phyloP scores from a whole-genome alignment of 2,329 filamentous ascomycete species.

The Pseudopyrenochaeta lycopersici region DNA sequence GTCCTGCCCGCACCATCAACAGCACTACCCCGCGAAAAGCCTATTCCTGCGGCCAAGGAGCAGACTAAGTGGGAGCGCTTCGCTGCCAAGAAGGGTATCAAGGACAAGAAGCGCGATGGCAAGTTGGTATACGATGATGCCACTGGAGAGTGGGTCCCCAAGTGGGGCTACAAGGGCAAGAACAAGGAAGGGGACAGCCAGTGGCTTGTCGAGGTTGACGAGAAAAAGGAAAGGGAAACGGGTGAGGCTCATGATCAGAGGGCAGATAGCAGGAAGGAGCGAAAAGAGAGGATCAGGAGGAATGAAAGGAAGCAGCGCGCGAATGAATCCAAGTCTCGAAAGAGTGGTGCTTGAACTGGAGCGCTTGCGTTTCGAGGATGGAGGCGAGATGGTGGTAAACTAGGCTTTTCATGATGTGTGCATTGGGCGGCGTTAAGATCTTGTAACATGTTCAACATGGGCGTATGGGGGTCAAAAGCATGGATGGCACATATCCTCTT shows the following conservation, averaged over 20 bases:
- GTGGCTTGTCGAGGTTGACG: slow-evolving; percentile 92
- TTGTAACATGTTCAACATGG: slow-evolving; percentile 22
- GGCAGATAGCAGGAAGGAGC: slow-evolving; percentile 68
- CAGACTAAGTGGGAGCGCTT: slow-evolving; percentile 97
- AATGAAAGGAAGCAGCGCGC: slow-evolving; percentile 55
- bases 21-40: slow-evolving; percentile 87
- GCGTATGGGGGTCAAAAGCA: slow-evolving; percentile 12
- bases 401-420: slow-evolving; percentile 31
- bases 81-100: slow-evolving; percentile 96
- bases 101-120: slow-evolving; percentile 82
- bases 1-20: slow-evolving; percentile 76
- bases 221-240: slow-evolving; percentile 71
- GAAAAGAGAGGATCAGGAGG: slow-evolving; percentile 56
- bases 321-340: slow-evolving; percentile 74
- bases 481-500: slow-evolving; percentile 2
- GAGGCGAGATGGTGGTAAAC: slow-evolving; percentile 9
- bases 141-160: slow-evolving; percentile 86
- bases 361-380: slow-evolving; percentile 9
- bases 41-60: slow-evolving; percentile 80
- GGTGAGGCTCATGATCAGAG: slow-evolving; percentile 67
- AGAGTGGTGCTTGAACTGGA: slow-evolving; percentile 45
- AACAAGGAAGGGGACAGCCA: slow-evolving; percentile 85
- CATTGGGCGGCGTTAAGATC: slow-evolving; percentile 40
- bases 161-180: slow-evolving; percentile 93
- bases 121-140: slow-evolving; percentile 87